Evolutionary conservation across 805 yeast species (phyloP).

Genomic region (Cyberlindnera nakhonratchasimensis): DNA sequence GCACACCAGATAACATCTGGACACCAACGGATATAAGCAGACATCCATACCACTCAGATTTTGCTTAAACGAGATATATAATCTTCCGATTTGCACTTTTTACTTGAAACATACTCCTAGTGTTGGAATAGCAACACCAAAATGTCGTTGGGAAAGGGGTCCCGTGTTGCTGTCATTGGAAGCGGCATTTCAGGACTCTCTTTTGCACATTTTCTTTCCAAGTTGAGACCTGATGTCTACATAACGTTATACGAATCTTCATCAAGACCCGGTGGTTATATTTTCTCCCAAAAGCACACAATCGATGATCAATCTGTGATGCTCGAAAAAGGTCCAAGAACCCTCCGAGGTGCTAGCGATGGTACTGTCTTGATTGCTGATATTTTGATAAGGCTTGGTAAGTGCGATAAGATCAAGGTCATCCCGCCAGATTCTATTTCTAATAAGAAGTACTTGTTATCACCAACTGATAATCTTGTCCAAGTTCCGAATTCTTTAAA

Average conservation of each 20-base stretch:
- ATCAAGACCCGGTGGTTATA: slow-evolving; percentile 73
- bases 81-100: too few species aligned
- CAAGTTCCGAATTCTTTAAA: slow-evolving; percentile 49
- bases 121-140: too few species aligned
- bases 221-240: slow-evolving; percentile 71
- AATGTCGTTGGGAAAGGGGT: slow-evolving; percentile 21
- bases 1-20: too few species aligned
- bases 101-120: too few species aligned
- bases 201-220: slow-evolving; percentile 62
- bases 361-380: slow-evolving; percentile 74
- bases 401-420: slow-evolving; percentile 50
- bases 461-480: slow-evolving; percentile 39
- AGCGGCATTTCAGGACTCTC: slow-evolving; percentile 86
- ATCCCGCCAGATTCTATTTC: slow-evolving; percentile 58
- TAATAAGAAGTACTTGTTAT: slow-evolving; percentile 66
- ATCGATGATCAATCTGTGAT: slow-evolving; percentile 28
- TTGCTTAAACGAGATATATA: too few species aligned
- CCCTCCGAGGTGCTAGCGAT: slow-evolving; percentile 76
- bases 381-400: slow-evolving; percentile 44
- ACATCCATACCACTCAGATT: too few species aligned
- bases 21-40: too few species aligned
- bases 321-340: slow-evolving; percentile 88
- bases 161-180: slow-evolving; percentile 72
- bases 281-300: slow-evolving; percentile 47
- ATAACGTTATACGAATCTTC: slow-evolving; percentile 61